phyloP scores from a whole-genome alignment of 768 basidiomycete species.

The Holtermanniella nyarrowii region DNA sequence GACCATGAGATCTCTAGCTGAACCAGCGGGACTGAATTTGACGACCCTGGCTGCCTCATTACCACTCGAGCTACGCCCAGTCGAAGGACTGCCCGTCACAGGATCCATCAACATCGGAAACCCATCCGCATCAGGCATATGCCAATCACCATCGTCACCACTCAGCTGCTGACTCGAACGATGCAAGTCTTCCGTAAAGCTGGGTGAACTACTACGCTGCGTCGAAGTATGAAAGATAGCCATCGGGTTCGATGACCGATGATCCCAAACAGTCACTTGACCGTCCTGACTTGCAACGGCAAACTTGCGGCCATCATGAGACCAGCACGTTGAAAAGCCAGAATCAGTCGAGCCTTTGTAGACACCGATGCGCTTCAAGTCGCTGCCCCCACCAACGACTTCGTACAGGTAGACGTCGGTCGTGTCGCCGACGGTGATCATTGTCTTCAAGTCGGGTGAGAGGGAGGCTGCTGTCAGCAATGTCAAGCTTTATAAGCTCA shows the following conservation, averaged over 20 bases:
- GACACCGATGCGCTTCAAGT: slow-evolving; percentile 58
- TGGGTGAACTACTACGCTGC: background rate
- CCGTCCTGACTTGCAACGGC: slow-evolving; percentile 40
- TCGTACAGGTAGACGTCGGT: slow-evolving; percentile 73
- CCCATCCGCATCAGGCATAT: slow-evolving; percentile 2
- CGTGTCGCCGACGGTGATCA: slow-evolving; percentile 86
- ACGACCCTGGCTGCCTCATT: slow-evolving; percentile 74
- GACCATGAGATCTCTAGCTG: slow-evolving; percentile 64
- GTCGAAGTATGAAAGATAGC: slow-evolving; percentile 32
- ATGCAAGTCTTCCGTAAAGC: slow-evolving; percentile 16
- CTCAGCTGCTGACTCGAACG: background rate
- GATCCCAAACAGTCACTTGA: slow-evolving; percentile 40
- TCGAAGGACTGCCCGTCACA: slow-evolving; percentile 17
- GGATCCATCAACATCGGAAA: slow-evolving; percentile 18
- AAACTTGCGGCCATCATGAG: slow-evolving; percentile 38
- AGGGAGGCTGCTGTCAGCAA: slow-evolving; percentile 57
- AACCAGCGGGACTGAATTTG: slow-evolving; percentile 64
- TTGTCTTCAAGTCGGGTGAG: slow-evolving; percentile 73
- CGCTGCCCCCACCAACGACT: slow-evolving; percentile 52
- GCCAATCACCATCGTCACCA: slow-evolving; percentile 1
- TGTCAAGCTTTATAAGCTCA: slow-evolving; percentile 9
- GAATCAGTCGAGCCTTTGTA: slow-evolving; percentile 44
- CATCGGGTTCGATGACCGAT: slow-evolving; percentile 34
- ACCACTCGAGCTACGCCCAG: slow-evolving; percentile 19
- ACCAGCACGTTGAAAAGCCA: slow-evolving; percentile 38